These are phyloP conservation scores for Iberis pinnata DNA, from an alignment of 345 rosid species.

Conservation along the genomic window DNA sequence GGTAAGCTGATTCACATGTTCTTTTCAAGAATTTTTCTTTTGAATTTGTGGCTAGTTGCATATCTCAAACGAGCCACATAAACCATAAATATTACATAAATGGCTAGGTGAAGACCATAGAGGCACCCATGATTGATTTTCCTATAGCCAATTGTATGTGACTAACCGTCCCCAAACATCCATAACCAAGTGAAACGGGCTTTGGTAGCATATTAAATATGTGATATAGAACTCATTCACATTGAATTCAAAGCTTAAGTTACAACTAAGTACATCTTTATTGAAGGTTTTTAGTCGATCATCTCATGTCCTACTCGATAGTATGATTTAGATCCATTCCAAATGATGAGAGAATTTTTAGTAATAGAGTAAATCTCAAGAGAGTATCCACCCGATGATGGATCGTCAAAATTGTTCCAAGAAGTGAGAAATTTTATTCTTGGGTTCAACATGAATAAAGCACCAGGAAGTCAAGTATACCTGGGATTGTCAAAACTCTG, in stretches of 20 bases:
- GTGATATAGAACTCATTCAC: constrained; percentile 47
- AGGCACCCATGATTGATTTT: constrained; percentile 33
- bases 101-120: constrained; percentile 46
- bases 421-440: constrained; percentile 34
- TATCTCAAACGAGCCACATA: constrained; percentile 58
- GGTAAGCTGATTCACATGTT: constrained; percentile 33
- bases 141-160: constrained; percentile 27
- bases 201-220: constrained; percentile 27
- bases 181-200: constrained; percentile 41
- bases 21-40: constrained; percentile 32
- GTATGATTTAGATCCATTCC: constrained; percentile 37
- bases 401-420: constrained; percentile 47
- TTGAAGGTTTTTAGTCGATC: constrained; percentile 27
- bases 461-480: constrained; percentile 62
- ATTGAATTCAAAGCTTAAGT: constrained; percentile 34
- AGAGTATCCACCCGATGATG: constrained; percentile 52
- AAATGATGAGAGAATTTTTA: constrained; percentile 34
- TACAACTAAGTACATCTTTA: constrained; percentile 40
- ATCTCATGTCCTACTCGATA: constrained; percentile 54
- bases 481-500: constrained; percentile 59
- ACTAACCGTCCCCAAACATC: constrained; percentile 49
- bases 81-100: constrained; percentile 48
- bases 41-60: too few species aligned
- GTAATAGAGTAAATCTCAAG: constrained; percentile 34
- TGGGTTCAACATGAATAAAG: constrained; percentile 33